A percentile compares a stretch with the other conserved stretches of the same genome.
Evolutionary conservation across 108 stramenopile genomes (phyloP).

Genomic region (Cyclostephanos tholiformis): DNA sequence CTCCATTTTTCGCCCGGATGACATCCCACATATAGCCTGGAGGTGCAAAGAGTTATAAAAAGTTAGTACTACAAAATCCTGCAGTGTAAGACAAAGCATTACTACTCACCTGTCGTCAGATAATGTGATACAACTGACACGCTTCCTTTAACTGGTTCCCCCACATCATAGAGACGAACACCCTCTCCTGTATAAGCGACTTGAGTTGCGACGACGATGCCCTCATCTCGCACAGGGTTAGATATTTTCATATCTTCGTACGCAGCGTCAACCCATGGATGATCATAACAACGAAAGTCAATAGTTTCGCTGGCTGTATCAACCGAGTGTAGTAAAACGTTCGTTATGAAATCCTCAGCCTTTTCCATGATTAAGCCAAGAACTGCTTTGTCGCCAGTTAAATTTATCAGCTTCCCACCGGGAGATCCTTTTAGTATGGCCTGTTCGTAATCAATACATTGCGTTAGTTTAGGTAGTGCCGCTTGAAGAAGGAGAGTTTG

Average conservation of each 20-base stretch:
- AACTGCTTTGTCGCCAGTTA: constrained; percentile 80
- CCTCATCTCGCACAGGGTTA: constrained; percentile 57
- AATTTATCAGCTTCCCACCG: constrained; percentile 77
- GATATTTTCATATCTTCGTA: constrained; percentile 45
- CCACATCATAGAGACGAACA: constrained; percentile 70
- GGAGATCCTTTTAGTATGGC: constrained; percentile 62
- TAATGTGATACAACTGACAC: constrained; percentile 69
- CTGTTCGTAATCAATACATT: constrained; percentile 3
- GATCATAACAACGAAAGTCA: constrained; percentile 55
- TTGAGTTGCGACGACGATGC: constrained; percentile 82
- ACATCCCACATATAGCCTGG: constrained; percentile 81
- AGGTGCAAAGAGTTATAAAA: background rate
- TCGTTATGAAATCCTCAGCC: constrained; percentile 58
- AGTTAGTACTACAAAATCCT: background rate
- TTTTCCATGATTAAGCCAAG: constrained; percentile 46
- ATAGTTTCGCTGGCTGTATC: constrained; percentile 51
- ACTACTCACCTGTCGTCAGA: constrained; percentile 54
- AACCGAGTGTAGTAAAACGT: constrained; percentile 47
- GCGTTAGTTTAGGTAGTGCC: background rate
- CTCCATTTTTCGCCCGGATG: constrained; percentile 87
- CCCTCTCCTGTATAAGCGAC: constrained; percentile 89
- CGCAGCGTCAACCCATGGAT: constrained; percentile 74
- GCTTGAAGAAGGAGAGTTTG: background rate
- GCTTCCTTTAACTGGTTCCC: constrained; percentile 71
- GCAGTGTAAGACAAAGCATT: background rate